Percentiles rank a stretch among this genome's conserved stretches.
Conservation (phyloP, 345 rosid species). For the Linum tenue region DNA sequence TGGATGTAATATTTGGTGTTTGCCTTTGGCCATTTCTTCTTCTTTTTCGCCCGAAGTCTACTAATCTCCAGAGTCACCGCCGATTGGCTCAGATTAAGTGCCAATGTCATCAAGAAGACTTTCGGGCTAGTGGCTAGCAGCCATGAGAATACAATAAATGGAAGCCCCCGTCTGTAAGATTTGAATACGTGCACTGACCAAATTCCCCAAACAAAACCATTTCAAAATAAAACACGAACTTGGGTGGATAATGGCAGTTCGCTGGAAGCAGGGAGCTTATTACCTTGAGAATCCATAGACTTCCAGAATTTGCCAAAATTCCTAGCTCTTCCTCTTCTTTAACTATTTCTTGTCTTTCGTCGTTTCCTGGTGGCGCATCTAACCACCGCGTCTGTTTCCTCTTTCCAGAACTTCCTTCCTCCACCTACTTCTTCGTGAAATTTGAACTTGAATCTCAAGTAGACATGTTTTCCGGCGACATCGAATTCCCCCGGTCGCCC, state of each 20-base stretch:
- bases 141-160: constrained; percentile 28
- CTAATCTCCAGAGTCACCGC: constrained; percentile 22
- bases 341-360: constrained; percentile 13
- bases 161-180: constrained; percentile 52
- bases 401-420: constrained; percentile 2
- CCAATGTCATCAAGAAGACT: constrained; percentile 36
- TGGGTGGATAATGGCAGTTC: background rate
- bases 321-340: constrained; percentile 9
- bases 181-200: constrained; percentile 37
- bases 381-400: constrained; percentile 29
- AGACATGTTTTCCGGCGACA: constrained; percentile 17
- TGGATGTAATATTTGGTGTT: too few relatives aligned
- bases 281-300: constrained; percentile 41
- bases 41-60: constrained; percentile 19
- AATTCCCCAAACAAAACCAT: background rate
- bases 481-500: constrained; percentile 23
- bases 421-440: constrained; percentile 9
- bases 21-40: constrained; percentile 8
- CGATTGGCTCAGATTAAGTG: constrained; percentile 31
- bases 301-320: constrained; percentile 28
- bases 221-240: background rate
- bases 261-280: background rate
- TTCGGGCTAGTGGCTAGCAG: constrained; percentile 45
- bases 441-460: constrained; percentile 17
- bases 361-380: background rate